Percentiles rank a stretch among this genome's conserved stretches.
Conservation (phyloP, 371 early-diverging fungal genomes). For the Rhizopus stolonifer region DNA sequence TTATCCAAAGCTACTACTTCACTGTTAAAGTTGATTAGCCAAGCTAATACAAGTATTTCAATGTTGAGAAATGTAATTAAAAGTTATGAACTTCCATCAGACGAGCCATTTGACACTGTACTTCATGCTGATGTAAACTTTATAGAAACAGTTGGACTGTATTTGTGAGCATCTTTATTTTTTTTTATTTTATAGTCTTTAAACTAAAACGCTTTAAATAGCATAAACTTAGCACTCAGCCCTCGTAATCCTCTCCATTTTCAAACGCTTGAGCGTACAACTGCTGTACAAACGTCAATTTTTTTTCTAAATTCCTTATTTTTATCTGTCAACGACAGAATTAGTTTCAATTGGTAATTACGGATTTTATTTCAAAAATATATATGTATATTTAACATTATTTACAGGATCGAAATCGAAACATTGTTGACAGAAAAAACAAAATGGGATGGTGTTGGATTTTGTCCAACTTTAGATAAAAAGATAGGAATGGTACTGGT, state of each 20-base stretch:
- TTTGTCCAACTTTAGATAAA: not conserved
- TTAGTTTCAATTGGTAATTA: not conserved
- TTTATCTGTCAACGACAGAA: constrained; percentile 1
- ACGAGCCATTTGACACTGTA: constrained; percentile 1
- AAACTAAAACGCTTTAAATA: not conserved
- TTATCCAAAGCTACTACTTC: not conserved
- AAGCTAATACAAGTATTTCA: not conserved
- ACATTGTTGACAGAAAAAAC: not conserved
- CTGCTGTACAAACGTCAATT: constrained; percentile 2
- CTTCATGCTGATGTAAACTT: constrained; percentile 5
- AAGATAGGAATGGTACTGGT: not conserved
- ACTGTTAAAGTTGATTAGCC: not conserved
- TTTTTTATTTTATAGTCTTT: constrained; percentile 1
- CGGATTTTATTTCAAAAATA: constrained; percentile 2
- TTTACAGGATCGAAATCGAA: not conserved
- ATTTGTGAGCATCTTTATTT: constrained; percentile 1
- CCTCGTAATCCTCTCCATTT: constrained; percentile 1
- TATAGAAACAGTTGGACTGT: constrained; percentile 1
- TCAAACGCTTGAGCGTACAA: constrained; percentile 3
- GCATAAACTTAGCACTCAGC: constrained; percentile 2
- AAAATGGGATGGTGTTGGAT: constrained; percentile 1
- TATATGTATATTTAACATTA: not conserved
- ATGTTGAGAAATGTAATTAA: not conserved
- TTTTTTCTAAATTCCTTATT: constrained; percentile 4
- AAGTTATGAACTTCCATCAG: not conserved